Base-by-base conservation (phyloP, 305 asterid species). In the Fraxinus baroniana region DNA sequence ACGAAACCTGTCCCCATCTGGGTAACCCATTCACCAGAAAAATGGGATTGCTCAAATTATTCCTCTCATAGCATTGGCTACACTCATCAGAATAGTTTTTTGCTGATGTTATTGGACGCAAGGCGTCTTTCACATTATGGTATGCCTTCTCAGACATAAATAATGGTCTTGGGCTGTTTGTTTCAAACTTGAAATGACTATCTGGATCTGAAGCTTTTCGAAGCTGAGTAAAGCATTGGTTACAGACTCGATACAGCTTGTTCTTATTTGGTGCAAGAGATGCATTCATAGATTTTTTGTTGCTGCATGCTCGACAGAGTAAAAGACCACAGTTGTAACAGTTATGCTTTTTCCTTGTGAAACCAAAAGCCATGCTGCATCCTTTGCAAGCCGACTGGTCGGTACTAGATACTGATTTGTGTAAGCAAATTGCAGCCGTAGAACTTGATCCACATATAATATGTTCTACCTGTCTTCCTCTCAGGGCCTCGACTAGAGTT, bases 391-490 rank as follows among this genome's bases (percentile, higher is more conserved):
- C 66, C 30, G 88, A 85, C 79, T 89, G 92, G 85, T 89, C 92
- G 68, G 87, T 73, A 81, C 85, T 86, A 83, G 86, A 86, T 41
- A 84, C 78, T 2, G 92, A 87, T 68, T 85, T 87, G 86, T 89
- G 92, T 85, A 86, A 85, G 80, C 92, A 89, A 81, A 89, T 87
- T 39, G 86, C 92, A 77, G 91, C 90, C 13, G 92, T 87, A 46
- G 86, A 79, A 83, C 76, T 86, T 36, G 92, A 85, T 36, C 92
- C 92, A 76, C 92, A 87, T 26, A 87, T 74, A 76, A 89, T 80
- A 83, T 78, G 85, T 76, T 87, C 87, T 24, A 89, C 90, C 86
- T 83, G 83, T 82, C 89, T 85, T 49, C 82, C 91, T 80, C 82
- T 78, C 17, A 89, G 76, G 70, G 87, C 82, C 85, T 87, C 92